Base-by-base conservation (phyloP, 2,329 filamentous ascomycete species). In the Diaporthe citrichinensis region DNA sequence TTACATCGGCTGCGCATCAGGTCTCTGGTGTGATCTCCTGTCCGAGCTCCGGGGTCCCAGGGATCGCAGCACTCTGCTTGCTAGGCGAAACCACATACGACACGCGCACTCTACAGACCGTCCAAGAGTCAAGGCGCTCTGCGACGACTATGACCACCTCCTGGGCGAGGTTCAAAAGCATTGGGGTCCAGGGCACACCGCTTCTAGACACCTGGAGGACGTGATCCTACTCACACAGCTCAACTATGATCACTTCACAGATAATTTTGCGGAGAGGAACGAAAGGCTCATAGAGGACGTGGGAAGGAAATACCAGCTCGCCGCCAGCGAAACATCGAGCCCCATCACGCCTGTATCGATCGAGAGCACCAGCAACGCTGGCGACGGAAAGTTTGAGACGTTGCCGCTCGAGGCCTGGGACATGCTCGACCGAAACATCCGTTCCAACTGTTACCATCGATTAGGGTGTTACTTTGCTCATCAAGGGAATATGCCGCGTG, bases 51-150 rank as follows among this genome's bases (percentile, higher is more conserved):
- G 76, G 12, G 77, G 77, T 1, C 49, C 67, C 6, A 57, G 61
- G 28, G 77, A 78, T 74, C 51, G 77, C n/a, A 77, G 77, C 53
- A 77, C 76, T 17, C 65, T 78, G 65, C 74, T 78, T 17, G 77
- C 77, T 2, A 73, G 75, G 72, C 65, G 77, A 23, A 78, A 78
- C 25, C 75, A 76, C 72, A 61, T 78, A 36, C 76, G 77, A 25
- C 77, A 78, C 69, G 39, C 72, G 20, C 59, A 59, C 17, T 67
- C 36, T 31, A 36, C 44, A 36, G 76, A 76, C 23, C 58, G 28
- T 25, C 36, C 34, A 0, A 74, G 49, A 31, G 72, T 75, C 25
- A 39, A 59, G 15, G 51, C 57, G 53, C 74, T 78, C 17, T 71
- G 72, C 58, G 57, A 59, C 31, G 77, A 77, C 36, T 78, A 78